Base-by-base conservation (phyloP, 805 yeast genomes). In the Starmera amethionina region DNA sequence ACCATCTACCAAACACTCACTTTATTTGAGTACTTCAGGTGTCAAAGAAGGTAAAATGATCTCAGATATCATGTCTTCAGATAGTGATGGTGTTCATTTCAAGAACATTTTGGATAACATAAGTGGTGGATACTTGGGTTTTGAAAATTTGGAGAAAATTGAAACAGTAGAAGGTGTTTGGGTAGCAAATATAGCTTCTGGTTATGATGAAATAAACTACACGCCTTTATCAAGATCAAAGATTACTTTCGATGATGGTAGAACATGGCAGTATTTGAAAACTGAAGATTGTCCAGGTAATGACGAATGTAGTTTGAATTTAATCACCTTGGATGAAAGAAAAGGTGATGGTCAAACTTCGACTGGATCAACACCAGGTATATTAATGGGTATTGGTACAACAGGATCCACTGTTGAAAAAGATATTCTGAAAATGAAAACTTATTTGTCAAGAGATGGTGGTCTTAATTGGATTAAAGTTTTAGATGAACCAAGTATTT, bases 381-480 rank as follows among this genome's bases (percentile, higher is more conserved):
- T 72, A 19, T 34, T 71, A 11, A 40, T 71, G 25, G 75, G 65
- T 29, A 50, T 68, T 32, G 75, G 75, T 37, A 54, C 59, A 31
- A 54, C 59, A 7, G 70, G 70, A 4, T 25, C 42, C 11, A 33
- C 34, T 8, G 36, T 48, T 14, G 44, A 37, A 11, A 18, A 38
- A 2, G 50, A 52, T 29, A 46, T 46, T 8, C 28, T 46, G 4
- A 44, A 52, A 1, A 43, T 62, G 18, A 56, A 62, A 36, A 77
- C 93, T 1, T 87, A 68, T 55, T 52, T 84, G 4, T 82, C 95
- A 0, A 67, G 83, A 45, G 88, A 87, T 61, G 89, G 86, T 28
- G 96, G 96, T 13, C 55, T 68, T n/a, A 62, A 79, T 1, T 87
- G 96, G 95, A 59, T 56, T 29, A 56, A 65, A 42, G 70, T 75